Evolutionary conservation across 345 rosid species (phyloP).

Genomic region (Lepidium africanum): DNA sequence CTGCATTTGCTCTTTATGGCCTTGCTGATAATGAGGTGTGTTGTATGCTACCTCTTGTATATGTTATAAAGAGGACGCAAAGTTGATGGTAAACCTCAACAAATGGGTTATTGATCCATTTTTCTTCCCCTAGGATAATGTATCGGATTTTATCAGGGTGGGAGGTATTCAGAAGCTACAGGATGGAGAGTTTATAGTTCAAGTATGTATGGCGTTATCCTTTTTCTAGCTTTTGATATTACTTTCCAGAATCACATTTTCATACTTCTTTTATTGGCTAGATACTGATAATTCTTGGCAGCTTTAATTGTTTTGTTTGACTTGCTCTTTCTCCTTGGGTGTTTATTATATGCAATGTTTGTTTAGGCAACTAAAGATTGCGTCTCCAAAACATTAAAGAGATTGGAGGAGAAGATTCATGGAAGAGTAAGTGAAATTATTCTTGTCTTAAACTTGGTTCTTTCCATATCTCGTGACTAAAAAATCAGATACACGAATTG

Average conservation of each 20-base stretch:
- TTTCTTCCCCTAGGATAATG: conserved; percentile 70
- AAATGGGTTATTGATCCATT: conserved; percentile 21
- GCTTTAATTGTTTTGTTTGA: background rate
- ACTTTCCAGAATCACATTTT: conserved; percentile 4
- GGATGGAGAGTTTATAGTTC: conserved; percentile 95
- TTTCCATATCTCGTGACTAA: background rate
- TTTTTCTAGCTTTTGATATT: background rate
- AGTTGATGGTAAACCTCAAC: conserved; percentile 13
- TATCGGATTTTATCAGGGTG: conserved; percentile 87
- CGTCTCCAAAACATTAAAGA: conserved; percentile 89
- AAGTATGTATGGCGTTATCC: conserved; percentile 40
- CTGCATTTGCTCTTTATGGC: conserved; percentile 98
- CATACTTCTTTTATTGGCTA: background rate
- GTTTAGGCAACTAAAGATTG: conserved; percentile 97
- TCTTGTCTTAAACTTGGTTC: background rate
- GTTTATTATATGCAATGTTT: background rate
- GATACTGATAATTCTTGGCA: background rate
- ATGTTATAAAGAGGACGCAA: background rate
- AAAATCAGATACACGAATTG: background rate
- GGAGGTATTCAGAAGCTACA: conserved; percentile 96
- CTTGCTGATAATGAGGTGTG: conserved; percentile 98
- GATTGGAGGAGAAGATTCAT: conserved; percentile 94
- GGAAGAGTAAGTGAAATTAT: conserved; percentile 64
- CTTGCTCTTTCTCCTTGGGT: background rate
- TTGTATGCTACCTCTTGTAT: background rate